These are phyloP conservation scores for Parasarocladium wereldwijsianum DNA, from an alignment of 2,329 filamentous ascomycete genomes.

Conservation along the genomic window DNA sequence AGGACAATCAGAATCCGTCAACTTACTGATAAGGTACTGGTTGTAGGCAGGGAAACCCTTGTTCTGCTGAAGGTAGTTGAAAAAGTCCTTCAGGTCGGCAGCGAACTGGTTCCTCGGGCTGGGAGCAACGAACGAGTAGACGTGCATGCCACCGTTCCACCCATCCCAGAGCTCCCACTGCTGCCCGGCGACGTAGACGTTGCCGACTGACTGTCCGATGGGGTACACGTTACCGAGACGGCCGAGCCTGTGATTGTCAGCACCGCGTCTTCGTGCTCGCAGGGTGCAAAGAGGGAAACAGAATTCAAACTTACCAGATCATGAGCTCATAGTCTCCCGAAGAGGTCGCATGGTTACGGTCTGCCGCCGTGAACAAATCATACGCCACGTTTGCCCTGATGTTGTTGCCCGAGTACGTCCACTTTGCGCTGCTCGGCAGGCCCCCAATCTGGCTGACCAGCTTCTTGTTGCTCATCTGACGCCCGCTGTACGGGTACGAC, in stretches of 20 bases:
- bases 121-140: slow-evolving; percentile 28
- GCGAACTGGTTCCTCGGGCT: slow-evolving; percentile 32
- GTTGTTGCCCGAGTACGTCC: slow-evolving; percentile 15
- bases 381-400: slow-evolving; percentile 41
- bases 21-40: slow-evolving; percentile 32
- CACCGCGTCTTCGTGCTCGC: no score
- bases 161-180: slow-evolving; percentile 42
- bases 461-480: slow-evolving; percentile 10
- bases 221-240: slow-evolving; percentile 9
- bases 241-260: slow-evolving; percentile 8
- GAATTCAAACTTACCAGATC: slow-evolving; percentile 29
- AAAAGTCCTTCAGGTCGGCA: slow-evolving; percentile 41
- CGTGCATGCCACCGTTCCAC: slow-evolving; percentile 37
- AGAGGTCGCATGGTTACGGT: slow-evolving; percentile 20
- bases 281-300: no score
- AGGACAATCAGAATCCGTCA: slow-evolving; percentile 2
- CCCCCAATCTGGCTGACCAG: slow-evolving; percentile 16
- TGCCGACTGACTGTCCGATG: slow-evolving; percentile 29
- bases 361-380: slow-evolving; percentile 38
- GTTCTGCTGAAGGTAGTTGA: slow-evolving; percentile 33
- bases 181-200: slow-evolving; percentile 33
- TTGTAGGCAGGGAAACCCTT: slow-evolving; percentile 27
- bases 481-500: slow-evolving; percentile 19
- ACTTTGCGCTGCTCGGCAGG: slow-evolving; percentile 19
- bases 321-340: slow-evolving; percentile 44